Conservation (phyloP, 768 basidiomycete genomes). For the Asterophora parasitica region DNA sequence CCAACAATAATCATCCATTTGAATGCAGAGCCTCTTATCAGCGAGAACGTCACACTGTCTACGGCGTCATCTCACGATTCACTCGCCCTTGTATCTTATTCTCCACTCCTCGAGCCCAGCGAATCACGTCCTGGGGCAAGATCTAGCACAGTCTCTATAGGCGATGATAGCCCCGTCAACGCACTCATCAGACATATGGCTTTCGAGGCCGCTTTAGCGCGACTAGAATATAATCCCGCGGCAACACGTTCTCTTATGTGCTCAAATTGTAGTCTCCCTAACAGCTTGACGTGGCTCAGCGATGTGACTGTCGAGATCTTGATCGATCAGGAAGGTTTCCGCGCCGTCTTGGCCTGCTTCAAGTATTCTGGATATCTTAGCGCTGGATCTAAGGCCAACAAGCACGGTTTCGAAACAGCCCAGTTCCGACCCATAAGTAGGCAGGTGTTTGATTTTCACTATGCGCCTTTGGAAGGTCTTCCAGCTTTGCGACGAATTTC, state of each 20-base stretch:
- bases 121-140: conserved; percentile 2
- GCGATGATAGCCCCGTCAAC: conserved; percentile 2
- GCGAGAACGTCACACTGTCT: neutral
- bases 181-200: conserved; percentile 3
- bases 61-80: neutral
- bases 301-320: conserved; percentile 53
- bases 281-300: conserved; percentile 47
- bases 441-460: conserved; percentile 65
- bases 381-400: conserved; percentile 23
- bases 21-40: neutral
- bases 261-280: conserved; percentile 6
- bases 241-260: neutral
- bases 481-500: conserved; percentile 71
- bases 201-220: conserved; percentile 9
- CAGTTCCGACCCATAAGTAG: conserved; percentile 61
- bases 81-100: neutral
- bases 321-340: conserved; percentile 84
- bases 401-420: conserved; percentile 42
- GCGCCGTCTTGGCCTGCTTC: conserved; percentile 56
- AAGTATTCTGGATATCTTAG: conserved; percentile 47
- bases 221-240: conserved; percentile 12
- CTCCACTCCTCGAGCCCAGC: neutral
- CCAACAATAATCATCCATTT: neutral
- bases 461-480: conserved; percentile 58
- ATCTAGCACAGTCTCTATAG: neutral